Evolutionary conservation across 2,329 filamentous ascomycete species (phyloP).

Genomic region (Cordyceps cicadae): DNA sequence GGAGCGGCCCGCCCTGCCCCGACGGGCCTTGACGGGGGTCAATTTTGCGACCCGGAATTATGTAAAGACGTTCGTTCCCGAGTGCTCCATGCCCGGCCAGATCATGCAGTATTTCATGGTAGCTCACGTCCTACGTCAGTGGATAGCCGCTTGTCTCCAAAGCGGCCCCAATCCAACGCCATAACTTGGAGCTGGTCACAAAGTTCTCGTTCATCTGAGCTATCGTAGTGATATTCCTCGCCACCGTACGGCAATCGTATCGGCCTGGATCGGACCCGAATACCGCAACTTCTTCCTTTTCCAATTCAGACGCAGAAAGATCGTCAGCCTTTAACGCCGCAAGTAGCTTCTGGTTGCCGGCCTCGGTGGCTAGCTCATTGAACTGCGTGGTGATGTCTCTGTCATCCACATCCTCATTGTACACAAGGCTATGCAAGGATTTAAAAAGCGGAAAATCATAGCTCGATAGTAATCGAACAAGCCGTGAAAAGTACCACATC

Average conservation of each 20-base stretch:
- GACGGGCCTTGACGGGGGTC: not conserved
- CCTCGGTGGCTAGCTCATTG: constrained; percentile 6
- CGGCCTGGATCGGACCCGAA: not conserved
- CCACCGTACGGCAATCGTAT: not conserved
- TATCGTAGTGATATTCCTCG: not conserved
- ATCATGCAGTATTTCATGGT: too few species aligned
- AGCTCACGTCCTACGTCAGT: too few species aligned
- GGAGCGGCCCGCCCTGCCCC: not conserved
- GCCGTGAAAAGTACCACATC: constrained; percentile 14
- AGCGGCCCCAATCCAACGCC: not conserved
- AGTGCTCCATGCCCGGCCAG: too few species aligned
- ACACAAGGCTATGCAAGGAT: constrained; percentile 12
- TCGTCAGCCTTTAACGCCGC: constrained; percentile 13
- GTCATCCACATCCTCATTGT: not conserved
- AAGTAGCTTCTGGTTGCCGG: constrained; percentile 12
- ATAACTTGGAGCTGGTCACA: not conserved
- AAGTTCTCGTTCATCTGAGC: not conserved
- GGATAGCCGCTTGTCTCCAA: too few species aligned
- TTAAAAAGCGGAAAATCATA: constrained; percentile 14
- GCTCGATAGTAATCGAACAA: constrained; percentile 15
- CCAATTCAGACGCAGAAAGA: constrained; percentile 1
- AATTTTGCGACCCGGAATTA: not conserved
- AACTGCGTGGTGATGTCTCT: constrained; percentile 10
- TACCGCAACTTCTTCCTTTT: not conserved
- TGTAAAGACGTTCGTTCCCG: not conserved